Percentiles rank a stretch among this genome's conserved stretches.
phyloP scores from a whole-genome alignment of 2,329 filamentous ascomycete species.

The Alternaria tenuissima region DNA sequence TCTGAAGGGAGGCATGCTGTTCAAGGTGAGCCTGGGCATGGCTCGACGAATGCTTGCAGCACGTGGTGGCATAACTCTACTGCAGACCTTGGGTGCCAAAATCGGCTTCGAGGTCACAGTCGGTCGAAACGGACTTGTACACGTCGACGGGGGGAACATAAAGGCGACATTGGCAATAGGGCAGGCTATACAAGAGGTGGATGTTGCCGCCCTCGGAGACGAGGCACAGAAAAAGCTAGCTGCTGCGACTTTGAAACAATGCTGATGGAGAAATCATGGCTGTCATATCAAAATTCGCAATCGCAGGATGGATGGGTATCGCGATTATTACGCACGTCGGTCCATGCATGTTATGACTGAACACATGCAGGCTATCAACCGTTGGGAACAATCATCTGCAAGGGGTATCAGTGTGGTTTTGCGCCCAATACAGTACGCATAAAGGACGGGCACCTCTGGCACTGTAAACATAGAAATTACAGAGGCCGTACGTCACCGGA shows the following conservation, averaged over 20 bases:
- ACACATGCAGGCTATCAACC: background rate
- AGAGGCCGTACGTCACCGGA: background rate
- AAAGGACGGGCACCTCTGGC: background rate
- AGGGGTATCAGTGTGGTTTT: background rate
- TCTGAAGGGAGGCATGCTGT: conserved; percentile 85
- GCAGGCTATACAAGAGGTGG: conserved; percentile 78
- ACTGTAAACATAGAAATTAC: background rate
- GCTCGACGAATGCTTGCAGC: conserved; percentile 77
- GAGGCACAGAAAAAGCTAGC: conserved; percentile 76
- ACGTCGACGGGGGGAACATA: conserved; percentile 82
- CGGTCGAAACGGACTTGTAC: conserved; percentile 89
- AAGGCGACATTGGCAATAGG: conserved; percentile 81
- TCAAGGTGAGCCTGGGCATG: conserved; percentile 79
- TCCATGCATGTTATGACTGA: background rate
- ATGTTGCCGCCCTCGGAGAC: conserved; percentile 69
- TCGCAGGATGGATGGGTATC: background rate
- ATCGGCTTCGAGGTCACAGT: conserved; percentile 93
- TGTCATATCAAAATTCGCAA: background rate
- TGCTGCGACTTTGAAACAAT: conserved; percentile 69
- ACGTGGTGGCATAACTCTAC: conserved; percentile 69
- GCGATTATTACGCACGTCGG: background rate
- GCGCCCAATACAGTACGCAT: background rate
- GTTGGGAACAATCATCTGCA: background rate
- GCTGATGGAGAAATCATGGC: conserved; percentile 37
- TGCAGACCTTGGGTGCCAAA: conserved; percentile 84